Base-by-base conservation (phyloP, 768 basidiomycete genomes). In the Lactifluus piperatus region DNA sequence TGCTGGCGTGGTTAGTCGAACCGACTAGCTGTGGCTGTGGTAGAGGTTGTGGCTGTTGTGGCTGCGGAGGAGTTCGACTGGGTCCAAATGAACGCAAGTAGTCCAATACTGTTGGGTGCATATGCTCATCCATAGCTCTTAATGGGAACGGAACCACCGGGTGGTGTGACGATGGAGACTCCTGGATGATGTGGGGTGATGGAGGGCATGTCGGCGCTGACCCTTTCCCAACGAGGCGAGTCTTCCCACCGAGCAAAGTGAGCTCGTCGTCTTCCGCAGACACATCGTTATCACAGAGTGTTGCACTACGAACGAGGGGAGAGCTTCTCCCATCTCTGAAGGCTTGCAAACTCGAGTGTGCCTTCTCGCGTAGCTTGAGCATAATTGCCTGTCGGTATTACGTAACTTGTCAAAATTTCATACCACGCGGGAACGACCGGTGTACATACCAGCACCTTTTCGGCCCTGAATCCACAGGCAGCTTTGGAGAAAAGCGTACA, bases 401-500 rank as follows among this genome's bases (percentile, higher is more conserved):
- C 1, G n/a, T 5, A 16, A 18, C 29, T 26, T 27, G 43, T 29
- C 7, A 56, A 16, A 34, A 53, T 43, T n/a, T n/a, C 16, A n/a
- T 26, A n/a, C 47, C 27, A 37, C 24, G 18, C 27, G 6, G n/a
- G 18, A 26, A 37, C n/a, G n/a, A 9, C 16, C 1, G 22, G 24
- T 13, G 7, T 13, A 26, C 27, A 70, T 67, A 86, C 85, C 72
- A 86, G 70, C 53, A 87, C 85, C 64, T 83, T 77, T 52, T 76
- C 75, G 0, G 85, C 85, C 56, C 78, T 77, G 69, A 87, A 87
- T 20, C 81, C 82, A 20, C 73, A 76, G 10, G 85, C 85, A 20
- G 84, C 80, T 67, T 83, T 84, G n/a, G 82, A 75, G 65, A 88
- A 87, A 30, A 88, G 76, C 56, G 86, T 82, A 64, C 85, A 87